Evolutionary conservation across 352 stramenopile species (phyloP), one percentile per base, ranked within the genome.

Genomic region (Saprolegnia diclina): DNA sequence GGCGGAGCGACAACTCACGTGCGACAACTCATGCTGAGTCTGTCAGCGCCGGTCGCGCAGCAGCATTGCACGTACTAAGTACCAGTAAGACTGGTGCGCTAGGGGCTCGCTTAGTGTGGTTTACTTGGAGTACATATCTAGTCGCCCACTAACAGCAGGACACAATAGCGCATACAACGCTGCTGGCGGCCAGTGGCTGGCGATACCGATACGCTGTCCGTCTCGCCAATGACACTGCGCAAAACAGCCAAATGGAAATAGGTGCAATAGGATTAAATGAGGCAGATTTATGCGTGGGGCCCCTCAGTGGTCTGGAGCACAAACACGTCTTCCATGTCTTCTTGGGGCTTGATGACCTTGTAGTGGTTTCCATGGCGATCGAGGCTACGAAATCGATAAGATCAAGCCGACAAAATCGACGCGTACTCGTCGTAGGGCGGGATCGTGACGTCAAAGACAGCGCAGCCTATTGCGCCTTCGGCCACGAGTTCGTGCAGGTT

Each of bases 361-460:
- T 69, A 69, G 21, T 69, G 42, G 37, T 69, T 59, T 6, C 63
- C 63, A 40, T 69, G 63, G 40, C 63, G 63, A 24, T 69, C 42
- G 38, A 61, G 19, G 32, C 63, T 69, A 61, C 2, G 29, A 7
- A 46, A 24, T 18, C 4, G 38, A 42, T 19, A 42, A 13, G 44
- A 21, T 24, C 16, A 59, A 4, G 7, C 5, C 13, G 22, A 37
- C 32, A 26, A 16, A 14, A 18, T 7, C 21, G 11, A 26, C 11
- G 35, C 45, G 44, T 69, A 69, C 63, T 69, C 63, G 55, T 92
- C 81, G 71, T 94, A 94, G 5, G 86, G 86, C n/a, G 86, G 86
- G 22, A 84, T 91, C 56, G 92, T 82, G 63, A 94, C 90, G 77
- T 94, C 86, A 46, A 94, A 84, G 65, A 94, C 88, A 5, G 86